These are phyloP conservation scores for Saturnispora galanensis DNA, from an alignment of 805 yeast species.

Conservation along the genomic window DNA sequence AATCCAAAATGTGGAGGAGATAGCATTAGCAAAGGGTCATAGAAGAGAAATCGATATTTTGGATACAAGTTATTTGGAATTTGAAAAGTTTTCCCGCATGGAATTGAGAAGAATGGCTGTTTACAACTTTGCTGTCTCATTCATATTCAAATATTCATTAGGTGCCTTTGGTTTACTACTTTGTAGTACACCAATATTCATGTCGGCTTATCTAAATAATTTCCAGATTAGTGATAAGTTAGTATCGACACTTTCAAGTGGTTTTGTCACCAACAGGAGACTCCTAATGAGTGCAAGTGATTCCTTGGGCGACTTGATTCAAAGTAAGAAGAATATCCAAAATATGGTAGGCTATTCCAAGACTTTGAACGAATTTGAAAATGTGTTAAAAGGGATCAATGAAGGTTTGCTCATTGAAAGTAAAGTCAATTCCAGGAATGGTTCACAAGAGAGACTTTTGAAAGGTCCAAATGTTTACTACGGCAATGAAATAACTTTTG, in stretches of 20 bases:
- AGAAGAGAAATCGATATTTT: conserved; percentile 64
- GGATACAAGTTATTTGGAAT: conserved; percentile 71
- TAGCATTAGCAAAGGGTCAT: conserved; percentile 79
- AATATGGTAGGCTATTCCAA: conserved; percentile 76
- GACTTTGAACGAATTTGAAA: conserved; percentile 62
- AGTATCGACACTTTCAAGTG: conserved; percentile 47
- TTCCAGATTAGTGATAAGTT: conserved; percentile 37
- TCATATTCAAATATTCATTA: conserved; percentile 85
- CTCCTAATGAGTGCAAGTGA: conserved; percentile 76
- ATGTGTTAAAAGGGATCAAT: conserved; percentile 45
- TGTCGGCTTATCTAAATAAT: conserved; percentile 21
- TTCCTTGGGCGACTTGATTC: conserved; percentile 78
- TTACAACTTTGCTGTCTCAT: conserved; percentile 79
- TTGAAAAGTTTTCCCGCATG: conserved; percentile 67
- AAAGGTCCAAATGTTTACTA: conserved; percentile 28
- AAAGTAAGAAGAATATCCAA: conserved; percentile 73
- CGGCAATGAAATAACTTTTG: conserved; percentile 60
- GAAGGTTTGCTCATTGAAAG: not conserved
- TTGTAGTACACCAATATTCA: conserved; percentile 82
- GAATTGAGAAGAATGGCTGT: conserved; percentile 64
- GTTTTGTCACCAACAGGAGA: conserved; percentile 81
- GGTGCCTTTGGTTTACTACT: conserved; percentile 89
- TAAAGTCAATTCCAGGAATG: not conserved
- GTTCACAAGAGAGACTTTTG: conserved; percentile 18
- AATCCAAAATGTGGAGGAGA: conserved; percentile 72